Evolutionary conservation across 2,329 filamentous ascomycete species (phyloP).

Genomic region (Cryphonectria japonica): DNA sequence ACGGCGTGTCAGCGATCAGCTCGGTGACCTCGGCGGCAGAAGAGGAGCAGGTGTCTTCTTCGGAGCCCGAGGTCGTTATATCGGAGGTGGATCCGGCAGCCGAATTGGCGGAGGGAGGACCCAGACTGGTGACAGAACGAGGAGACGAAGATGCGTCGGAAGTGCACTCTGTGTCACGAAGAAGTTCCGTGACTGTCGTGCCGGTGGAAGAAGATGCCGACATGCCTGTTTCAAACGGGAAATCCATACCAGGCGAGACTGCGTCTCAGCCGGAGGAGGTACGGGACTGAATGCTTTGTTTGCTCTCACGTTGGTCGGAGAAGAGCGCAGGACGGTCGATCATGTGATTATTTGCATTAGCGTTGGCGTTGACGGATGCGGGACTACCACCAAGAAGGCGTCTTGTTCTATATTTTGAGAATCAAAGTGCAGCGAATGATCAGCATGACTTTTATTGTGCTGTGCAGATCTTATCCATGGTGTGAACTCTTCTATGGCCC

Average conservation of each 20-base stretch:
- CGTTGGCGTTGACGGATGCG: constrained; percentile 14
- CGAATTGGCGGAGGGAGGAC: neutral
- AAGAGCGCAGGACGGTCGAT: neutral
- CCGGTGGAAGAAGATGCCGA: neutral
- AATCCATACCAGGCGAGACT: neutral
- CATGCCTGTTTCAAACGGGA: neutral
- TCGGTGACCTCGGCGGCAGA: neutral
- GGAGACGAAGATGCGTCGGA: neutral
- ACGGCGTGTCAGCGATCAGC: constrained; percentile 7
- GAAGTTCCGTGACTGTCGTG: constrained; percentile 8
- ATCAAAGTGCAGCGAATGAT: neutral
- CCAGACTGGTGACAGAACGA: neutral
- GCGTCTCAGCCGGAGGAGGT: neutral
- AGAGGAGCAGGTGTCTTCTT: neutral
- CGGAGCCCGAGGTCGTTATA: neutral
- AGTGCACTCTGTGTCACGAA: neutral
- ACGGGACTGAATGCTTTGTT: neutral
- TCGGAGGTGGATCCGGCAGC: constrained; percentile 2
- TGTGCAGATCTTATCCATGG: neutral
- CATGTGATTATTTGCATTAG: constrained; percentile 16
- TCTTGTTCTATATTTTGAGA: neutral
- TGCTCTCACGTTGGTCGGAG: neutral
- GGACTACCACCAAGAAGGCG: neutral
- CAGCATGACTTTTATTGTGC: neutral
- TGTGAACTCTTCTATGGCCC: neutral